Percentiles rank a stretch among this genome's conserved stretches.
These are phyloP conservation scores for Cladosporium colombiae DNA, from an alignment of 2,329 filamentous ascomycete species.

Conservation along the genomic window DNA sequence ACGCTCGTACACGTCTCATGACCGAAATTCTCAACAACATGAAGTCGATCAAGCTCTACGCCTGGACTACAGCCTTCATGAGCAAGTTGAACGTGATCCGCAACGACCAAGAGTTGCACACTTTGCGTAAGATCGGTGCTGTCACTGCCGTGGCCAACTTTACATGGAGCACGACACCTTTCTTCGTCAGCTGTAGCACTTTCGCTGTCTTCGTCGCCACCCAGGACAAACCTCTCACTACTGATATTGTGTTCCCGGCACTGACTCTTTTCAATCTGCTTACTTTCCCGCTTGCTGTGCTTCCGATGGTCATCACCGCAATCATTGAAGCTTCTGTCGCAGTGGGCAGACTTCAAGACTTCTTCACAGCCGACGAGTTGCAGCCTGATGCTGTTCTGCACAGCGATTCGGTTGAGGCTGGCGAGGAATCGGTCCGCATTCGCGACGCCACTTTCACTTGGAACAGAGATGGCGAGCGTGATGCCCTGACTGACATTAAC, in stretches of 20 bases:
- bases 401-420: slow-evolving; percentile 69
- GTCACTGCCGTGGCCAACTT: slow-evolving; percentile 95
- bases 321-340: slow-evolving; percentile 96
- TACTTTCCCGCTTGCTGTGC: slow-evolving; percentile 87
- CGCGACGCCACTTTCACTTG: slow-evolving; percentile 89
- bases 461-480: slow-evolving; percentile 74
- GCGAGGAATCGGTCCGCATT: slow-evolving; percentile 84
- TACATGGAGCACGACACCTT: slow-evolving; percentile 96
- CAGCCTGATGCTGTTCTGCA: slow-evolving; percentile 77
- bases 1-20: slow-evolving; percentile 86
- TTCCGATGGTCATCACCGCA: slow-evolving; percentile 97
- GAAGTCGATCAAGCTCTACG: slow-evolving; percentile 98
- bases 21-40: slow-evolving; percentile 99
- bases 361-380: slow-evolving; percentile 84
- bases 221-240: slow-evolving; percentile 76
- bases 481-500: slow-evolving; percentile 77
- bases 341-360: slow-evolving; percentile 79
- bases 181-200: slow-evolving; percentile 94
- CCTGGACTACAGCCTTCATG: slow-evolving; percentile 96
- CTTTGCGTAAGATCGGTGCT: slow-evolving; percentile 91
- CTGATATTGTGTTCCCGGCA: slow-evolving; percentile 93
- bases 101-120: slow-evolving; percentile 94
- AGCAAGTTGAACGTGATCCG: slow-evolving; percentile 94
- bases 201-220: slow-evolving; percentile 93
- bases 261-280: slow-evolving; percentile 92